phyloP scores from a whole-genome alignment of 768 basidiomycete genomes.

The Leccinum truebloodii region DNA sequence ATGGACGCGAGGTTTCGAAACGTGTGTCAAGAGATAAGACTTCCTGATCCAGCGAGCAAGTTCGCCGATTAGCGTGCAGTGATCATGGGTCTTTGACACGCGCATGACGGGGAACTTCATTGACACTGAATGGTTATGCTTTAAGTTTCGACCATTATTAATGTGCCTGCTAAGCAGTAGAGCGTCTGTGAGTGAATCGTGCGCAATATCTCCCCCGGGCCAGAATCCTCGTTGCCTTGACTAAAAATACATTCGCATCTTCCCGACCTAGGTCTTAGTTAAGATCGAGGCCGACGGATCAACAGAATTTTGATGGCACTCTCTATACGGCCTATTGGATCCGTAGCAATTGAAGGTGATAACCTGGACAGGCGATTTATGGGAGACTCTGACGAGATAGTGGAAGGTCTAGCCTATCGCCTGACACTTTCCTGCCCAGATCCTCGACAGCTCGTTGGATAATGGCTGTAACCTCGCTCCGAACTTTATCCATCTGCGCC shows the following conservation, averaged over 20 bases:
- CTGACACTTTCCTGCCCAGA: conserved; percentile 53
- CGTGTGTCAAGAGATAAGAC: neutral
- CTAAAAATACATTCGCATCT: neutral
- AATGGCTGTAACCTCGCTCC: conserved; percentile 55
- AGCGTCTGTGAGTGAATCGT: neutral
- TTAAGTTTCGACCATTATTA: neutral
- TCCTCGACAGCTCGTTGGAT: conserved; percentile 55
- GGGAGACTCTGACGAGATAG: neutral
- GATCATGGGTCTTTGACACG: neutral
- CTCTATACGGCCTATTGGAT: neutral
- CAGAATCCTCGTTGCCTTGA: neutral
- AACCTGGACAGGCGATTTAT: neutral
- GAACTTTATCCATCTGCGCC: conserved; percentile 38
- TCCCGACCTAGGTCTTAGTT: neutral
- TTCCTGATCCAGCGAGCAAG: neutral
- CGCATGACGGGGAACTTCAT: neutral
- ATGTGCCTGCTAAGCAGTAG: neutral
- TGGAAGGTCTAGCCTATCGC: conserved; percentile 32
- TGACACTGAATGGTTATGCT: neutral
- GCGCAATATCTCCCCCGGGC: neutral
- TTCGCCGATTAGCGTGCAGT: neutral
- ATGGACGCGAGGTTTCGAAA: neutral
- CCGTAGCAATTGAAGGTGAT: neutral
- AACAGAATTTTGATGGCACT: neutral
- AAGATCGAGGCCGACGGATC: neutral